Evolutionary conservation across 164 flowering plant species (phyloP).

Genomic region (Liquidambar formosana): DNA sequence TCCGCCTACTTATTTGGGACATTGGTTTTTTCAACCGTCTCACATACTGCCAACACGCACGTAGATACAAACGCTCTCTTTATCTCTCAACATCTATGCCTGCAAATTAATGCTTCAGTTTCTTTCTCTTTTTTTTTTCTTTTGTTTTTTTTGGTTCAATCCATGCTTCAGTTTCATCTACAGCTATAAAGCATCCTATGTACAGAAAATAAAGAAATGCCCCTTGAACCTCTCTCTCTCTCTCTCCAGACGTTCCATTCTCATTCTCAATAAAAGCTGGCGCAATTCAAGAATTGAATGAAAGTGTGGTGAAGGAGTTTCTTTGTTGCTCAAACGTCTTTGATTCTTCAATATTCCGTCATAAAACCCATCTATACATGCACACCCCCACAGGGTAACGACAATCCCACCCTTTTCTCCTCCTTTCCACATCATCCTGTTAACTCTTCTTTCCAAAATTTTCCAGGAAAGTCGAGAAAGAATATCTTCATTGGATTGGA

Average conservation of each 20-base stretch:
- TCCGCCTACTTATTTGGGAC: too few species aligned
- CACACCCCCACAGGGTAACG: too few species aligned
- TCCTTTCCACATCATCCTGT: too few species aligned
- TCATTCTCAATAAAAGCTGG: conserved; percentile 9
- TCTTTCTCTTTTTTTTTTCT: too few species aligned
- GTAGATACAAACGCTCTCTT: too few species aligned
- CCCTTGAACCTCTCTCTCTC: neutral
- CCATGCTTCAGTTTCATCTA: neutral
- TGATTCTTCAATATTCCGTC: neutral
- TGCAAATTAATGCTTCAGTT: too few species aligned
- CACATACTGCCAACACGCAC: too few species aligned
- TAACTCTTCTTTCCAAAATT: too few species aligned
- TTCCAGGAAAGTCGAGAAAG: too few species aligned
- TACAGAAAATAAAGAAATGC: neutral
- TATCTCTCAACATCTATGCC: too few species aligned
- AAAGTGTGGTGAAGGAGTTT: conserved; percentile 5
- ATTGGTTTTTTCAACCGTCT: too few species aligned
- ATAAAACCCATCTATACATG: neutral
- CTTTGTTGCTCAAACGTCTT: conserved; percentile 5
- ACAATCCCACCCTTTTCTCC: neutral
- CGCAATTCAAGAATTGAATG: conserved; percentile 7
- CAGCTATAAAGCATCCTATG: neutral
- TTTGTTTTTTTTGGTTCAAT: too few species aligned
- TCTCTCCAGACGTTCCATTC: neutral
- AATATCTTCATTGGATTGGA: neutral